A percentile compares a stretch with the other conserved stretches of the same genome.
Conservation (phyloP, 2,329 filamentous ascomycete species). For the Decorospora gaudefroyi region DNA sequence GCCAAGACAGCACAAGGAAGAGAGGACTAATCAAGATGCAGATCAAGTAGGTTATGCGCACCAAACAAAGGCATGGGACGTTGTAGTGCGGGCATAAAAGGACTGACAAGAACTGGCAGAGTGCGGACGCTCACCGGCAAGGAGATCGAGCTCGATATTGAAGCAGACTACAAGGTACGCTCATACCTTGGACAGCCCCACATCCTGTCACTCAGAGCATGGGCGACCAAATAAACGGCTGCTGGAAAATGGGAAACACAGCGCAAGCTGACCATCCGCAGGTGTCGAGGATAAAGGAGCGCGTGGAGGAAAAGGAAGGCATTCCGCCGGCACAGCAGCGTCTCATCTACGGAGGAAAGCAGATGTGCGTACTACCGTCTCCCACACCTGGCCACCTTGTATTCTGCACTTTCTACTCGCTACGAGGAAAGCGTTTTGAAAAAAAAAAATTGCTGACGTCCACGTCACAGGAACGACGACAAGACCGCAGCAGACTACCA, state of each 20-base stretch:
- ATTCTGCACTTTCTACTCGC: too few relatives aligned
- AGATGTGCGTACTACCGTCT: constrained; percentile 68
- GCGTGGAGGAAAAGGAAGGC: constrained; percentile 98
- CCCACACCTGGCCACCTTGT: too few relatives aligned
- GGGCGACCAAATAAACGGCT: not conserved
- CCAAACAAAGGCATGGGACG: not conserved
- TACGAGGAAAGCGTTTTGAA: too few relatives aligned
- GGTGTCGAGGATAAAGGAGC: constrained; percentile 97
- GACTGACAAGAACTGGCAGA: constrained; percentile 57
- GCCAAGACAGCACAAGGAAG: constrained; percentile 1
- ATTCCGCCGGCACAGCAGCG: constrained; percentile 97
- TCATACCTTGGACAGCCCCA: not conserved
- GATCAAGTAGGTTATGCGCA: constrained; percentile 39
- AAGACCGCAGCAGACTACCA: constrained; percentile 90
- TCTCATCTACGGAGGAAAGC: constrained; percentile 94
- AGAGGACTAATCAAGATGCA: constrained; percentile 35
- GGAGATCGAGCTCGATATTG: constrained; percentile 98
- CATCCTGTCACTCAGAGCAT: too few relatives aligned
- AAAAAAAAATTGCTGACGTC: too few relatives aligned
- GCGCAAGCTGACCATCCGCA: constrained; percentile 46
- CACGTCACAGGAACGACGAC: constrained; percentile 77
- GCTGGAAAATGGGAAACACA: not conserved
- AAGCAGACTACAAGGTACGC: constrained; percentile 84
- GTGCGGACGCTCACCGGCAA: constrained; percentile 97
- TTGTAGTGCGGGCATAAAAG: not conserved